Percentiles rank a stretch among this genome's conserved stretches.
Conservation (phyloP, 768 basidiomycete species). For the Nidularia sp. region DNA sequence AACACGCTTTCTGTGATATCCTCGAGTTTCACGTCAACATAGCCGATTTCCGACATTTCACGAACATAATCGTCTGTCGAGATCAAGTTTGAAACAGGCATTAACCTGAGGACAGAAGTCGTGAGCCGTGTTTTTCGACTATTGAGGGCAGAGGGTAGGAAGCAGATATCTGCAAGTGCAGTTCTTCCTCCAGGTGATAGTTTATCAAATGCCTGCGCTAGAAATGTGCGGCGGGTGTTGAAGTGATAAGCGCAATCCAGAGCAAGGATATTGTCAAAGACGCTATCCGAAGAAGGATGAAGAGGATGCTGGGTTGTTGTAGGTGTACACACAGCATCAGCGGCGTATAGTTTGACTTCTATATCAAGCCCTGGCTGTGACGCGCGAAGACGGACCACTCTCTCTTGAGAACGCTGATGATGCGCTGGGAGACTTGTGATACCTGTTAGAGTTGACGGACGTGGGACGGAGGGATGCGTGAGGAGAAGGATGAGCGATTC, state of each 20-base stretch:
- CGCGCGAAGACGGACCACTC: constrained; percentile 27
- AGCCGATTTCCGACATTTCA: constrained; percentile 47
- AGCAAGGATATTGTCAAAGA: constrained; percentile 50
- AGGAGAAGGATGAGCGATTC: constrained; percentile 60
- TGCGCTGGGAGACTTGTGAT: constrained; percentile 55
- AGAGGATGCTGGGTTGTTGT: constrained; percentile 36
- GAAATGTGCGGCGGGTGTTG: constrained; percentile 43
- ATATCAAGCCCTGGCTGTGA: constrained; percentile 8
- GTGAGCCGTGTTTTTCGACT: constrained; percentile 18
- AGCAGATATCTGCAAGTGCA: constrained; percentile 61
- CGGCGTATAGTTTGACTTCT: constrained; percentile 35
- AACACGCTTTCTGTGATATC: constrained; percentile 58
- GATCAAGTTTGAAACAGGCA: constrained; percentile 49
- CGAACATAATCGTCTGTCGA: constrained; percentile 39
- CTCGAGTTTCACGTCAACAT: constrained; percentile 45
- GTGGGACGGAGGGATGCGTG: constrained; percentile 37
- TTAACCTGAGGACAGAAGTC: constrained; percentile 28
- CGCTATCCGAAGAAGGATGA: constrained; percentile 20
- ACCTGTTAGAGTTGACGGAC: constrained; percentile 45
- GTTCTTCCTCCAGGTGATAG: constrained; percentile 48
- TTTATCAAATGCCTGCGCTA: constrained; percentile 42
- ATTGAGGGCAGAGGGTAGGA: constrained; percentile 24
- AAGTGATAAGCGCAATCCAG: constrained; percentile 75
- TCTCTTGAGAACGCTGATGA: constrained; percentile 36
- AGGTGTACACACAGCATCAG: constrained; percentile 46